phyloP scores from a whole-genome alignment of 148 eudicot species.

The Fallopia convolvulus region DNA sequence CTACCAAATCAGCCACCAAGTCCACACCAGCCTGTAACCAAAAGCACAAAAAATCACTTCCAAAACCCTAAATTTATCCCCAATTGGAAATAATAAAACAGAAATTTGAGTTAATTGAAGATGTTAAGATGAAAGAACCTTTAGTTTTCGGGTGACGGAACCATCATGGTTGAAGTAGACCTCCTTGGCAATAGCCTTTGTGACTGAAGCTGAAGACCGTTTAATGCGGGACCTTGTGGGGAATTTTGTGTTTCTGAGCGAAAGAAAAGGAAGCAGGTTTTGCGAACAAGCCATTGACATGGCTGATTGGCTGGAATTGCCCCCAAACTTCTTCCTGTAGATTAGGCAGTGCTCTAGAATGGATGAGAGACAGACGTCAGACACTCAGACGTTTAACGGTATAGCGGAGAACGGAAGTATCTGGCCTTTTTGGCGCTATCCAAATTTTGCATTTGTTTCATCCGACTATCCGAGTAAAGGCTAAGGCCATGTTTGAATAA shows the following conservation, averaged over 20 bases:
- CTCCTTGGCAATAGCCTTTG: conserved; percentile 65
- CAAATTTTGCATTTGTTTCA: background rate
- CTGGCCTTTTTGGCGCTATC: background rate
- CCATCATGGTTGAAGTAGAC: conserved; percentile 84
- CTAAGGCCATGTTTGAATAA: too few species aligned
- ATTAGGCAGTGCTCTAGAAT: background rate
- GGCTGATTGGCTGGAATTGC: background rate
- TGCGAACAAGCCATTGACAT: conserved; percentile 34
- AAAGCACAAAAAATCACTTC: background rate
- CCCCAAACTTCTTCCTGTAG: conserved; percentile 4
- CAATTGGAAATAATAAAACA: background rate
- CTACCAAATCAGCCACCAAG: conserved; percentile 77
- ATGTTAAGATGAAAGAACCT: conserved; percentile 27
- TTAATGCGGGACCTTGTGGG: conserved; percentile 14
- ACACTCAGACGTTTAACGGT: background rate
- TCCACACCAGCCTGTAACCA: conserved; percentile 71
- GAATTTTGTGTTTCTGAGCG: conserved; percentile 18
- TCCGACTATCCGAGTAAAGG: too few species aligned
- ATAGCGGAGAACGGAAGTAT: background rate
- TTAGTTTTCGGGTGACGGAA: conserved; percentile 65
- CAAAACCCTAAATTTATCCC: background rate
- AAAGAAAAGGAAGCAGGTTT: conserved; percentile 28
- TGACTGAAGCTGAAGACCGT: conserved; percentile 15
- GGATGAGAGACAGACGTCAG: background rate
- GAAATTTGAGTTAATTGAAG: background rate